Conservation (phyloP, 2,329 filamentous ascomycete genomes). For the Penicillium brevicompactum region DNA sequence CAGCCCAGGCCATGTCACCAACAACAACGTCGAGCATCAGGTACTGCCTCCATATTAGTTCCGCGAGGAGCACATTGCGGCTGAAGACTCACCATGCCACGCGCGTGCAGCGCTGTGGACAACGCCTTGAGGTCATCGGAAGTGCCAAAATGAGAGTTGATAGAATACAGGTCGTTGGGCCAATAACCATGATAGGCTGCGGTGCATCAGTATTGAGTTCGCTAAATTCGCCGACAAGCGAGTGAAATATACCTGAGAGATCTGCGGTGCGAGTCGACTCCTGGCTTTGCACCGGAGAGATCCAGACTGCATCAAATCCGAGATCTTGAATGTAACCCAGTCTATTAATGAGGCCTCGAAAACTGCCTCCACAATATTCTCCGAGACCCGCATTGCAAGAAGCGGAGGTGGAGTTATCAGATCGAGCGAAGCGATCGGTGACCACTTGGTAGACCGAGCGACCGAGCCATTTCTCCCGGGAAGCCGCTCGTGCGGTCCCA, state of each 20-base stretch:
- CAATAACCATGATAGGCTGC: constrained; percentile 13
- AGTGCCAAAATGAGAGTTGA: constrained; percentile 64
- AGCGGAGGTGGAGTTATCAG: constrained; percentile 38
- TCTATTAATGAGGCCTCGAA: constrained; percentile 47
- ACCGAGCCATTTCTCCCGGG: constrained; percentile 38
- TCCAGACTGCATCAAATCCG: constrained; percentile 54
- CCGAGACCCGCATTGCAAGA: constrained; percentile 27
- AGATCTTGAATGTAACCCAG: constrained; percentile 53
- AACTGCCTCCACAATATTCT: constrained; percentile 52
- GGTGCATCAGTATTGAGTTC: constrained; percentile 7
- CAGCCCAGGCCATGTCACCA: constrained; percentile 22
- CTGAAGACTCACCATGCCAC: constrained; percentile 44
- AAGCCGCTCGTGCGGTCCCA: constrained; percentile 21
- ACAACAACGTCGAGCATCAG: constrained; percentile 62
- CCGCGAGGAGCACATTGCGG: neutral
- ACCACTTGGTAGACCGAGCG: constrained; percentile 49
- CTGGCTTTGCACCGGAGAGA: constrained; percentile 48
- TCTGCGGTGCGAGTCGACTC: constrained; percentile 37
- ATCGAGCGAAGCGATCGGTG: constrained; percentile 47
- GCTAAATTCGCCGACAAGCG: constrained; percentile 50
- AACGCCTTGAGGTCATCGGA: constrained; percentile 61
- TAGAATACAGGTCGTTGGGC: constrained; percentile 37
- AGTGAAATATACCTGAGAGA: constrained; percentile 25
- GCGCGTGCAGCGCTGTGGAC: constrained; percentile 56
- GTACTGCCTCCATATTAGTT: constrained; percentile 38